phyloP scores from a whole-genome alignment of 495 filamentous ascomycete genomes.

The Lepraria neglecta region DNA sequence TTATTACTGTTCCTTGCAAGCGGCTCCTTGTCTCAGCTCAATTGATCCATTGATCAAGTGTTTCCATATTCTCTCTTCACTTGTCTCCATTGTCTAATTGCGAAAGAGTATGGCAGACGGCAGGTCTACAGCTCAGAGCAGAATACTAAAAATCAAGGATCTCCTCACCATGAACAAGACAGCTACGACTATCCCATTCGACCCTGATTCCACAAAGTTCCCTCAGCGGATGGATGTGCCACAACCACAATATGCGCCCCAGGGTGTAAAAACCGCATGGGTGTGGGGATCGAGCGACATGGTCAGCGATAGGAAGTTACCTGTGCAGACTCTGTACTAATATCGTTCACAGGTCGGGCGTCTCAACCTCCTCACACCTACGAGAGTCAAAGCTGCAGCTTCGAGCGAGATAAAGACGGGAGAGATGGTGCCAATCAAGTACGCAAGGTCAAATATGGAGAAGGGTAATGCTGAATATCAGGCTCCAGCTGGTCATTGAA shows the following conservation, averaged over 20 bases:
- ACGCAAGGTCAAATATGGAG: conserved; percentile 12
- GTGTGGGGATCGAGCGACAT: conserved; percentile 58
- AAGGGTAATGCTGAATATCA: not conserved
- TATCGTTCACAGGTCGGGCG: conserved; percentile 39
- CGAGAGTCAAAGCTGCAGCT: conserved; percentile 45
- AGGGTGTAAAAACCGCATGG: conserved; percentile 48
- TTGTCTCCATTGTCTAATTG: not conserved
- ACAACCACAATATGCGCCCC: conserved; percentile 37
- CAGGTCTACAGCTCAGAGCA: conserved; percentile 25
- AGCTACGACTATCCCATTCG: conserved; percentile 45
- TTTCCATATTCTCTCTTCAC: not conserved
- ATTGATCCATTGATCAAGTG: not conserved
- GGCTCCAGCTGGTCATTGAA: conserved; percentile 49
- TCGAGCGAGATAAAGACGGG: conserved; percentile 48
- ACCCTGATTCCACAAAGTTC: conserved; percentile 48
- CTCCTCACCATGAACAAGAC: conserved; percentile 40
- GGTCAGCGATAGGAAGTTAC: conserved; percentile 29
- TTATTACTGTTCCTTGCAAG: too few relatives aligned
- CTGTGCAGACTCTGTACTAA: not conserved
- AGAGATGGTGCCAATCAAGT: conserved; percentile 48
- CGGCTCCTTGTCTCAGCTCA: not conserved
- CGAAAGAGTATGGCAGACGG: conserved; percentile 3
- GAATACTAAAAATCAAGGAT: conserved; percentile 38
- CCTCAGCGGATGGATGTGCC: conserved; percentile 50
- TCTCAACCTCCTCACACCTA: conserved; percentile 53